Base-by-base conservation (phyloP, 306 rosid species). In the Quercus dentata region DNA sequence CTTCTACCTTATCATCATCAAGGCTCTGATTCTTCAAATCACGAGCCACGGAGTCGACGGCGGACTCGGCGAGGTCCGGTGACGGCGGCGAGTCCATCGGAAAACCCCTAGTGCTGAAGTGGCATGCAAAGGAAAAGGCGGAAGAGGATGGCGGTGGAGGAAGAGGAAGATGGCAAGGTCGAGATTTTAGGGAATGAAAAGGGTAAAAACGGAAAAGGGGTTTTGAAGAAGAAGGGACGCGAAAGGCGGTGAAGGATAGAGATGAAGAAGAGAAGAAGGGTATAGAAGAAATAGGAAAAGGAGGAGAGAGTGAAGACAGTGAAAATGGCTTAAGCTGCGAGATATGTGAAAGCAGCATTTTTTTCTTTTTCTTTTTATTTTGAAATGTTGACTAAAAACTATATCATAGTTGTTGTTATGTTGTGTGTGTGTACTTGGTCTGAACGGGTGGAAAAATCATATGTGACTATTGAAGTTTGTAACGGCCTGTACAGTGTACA, bases 1-100 rank as follows among this genome's bases (percentile, higher is more conserved):
- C 77, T 13, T 56, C 76, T 0, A 41, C 46, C 59, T 61, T 78
- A 51, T 31, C 55, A 74, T 52, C 82, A 20, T 30, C 80, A 61
- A 91, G 81, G 87, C 81, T 91, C 71, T 90, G 97, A 57, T 90
- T 88, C 84, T 85, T 84, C 78, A 94, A 81, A 83, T 86, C 88
- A 9, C 79, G 69, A 10, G 97, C 83, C 13, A 95, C 87, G 49
- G 98, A 87, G 57, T 95, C 94, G 74, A 94, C 83, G 46, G 97
- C 84, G 46, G 97, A 89, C 51, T 56, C 73, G 3, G 92, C 20
- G 12, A 75, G 79, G 64, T 83, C 88, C 51, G 76, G 87, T 4
- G 82, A 58, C 23, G 90, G 76, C 11, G 90, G 76, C 14, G 90
- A 81, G 83, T 88, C 95, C 97, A 91, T 94, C 59, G 94, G 79